Conservation (phyloP, 2,329 filamentous ascomycete genomes). For the Canariomyces notabilis region DNA sequence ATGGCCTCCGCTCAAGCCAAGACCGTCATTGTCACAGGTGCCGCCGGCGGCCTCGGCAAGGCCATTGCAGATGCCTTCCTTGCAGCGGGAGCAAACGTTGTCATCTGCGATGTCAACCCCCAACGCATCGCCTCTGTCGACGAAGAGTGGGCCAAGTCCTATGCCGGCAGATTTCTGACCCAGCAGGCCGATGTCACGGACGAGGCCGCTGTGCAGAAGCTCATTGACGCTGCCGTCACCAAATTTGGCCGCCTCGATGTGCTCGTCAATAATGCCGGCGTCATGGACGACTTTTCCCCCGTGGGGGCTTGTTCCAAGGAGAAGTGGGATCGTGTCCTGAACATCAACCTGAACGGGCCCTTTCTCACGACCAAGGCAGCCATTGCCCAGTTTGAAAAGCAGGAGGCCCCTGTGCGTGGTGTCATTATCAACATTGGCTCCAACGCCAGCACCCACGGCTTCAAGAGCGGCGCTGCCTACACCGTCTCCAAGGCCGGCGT, state of each 20-base stretch:
- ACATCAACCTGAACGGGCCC: conserved; percentile 52
- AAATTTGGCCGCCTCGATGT: conserved; percentile 42
- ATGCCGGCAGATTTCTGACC: conserved; percentile 26
- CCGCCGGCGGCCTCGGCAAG: conserved; percentile 33
- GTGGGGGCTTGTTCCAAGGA: conserved; percentile 42
- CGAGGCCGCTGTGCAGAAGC: conserved; percentile 28
- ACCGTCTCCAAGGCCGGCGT: conserved; percentile 27
- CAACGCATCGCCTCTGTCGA: conserved; percentile 25
- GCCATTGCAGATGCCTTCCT: conserved; percentile 31
- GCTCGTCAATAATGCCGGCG: conserved; percentile 54
- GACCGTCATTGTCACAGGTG: conserved; percentile 31
- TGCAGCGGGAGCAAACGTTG: conserved; percentile 31
- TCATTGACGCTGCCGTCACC: conserved; percentile 29
- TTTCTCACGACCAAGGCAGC: conserved; percentile 48
- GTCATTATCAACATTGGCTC: conserved; percentile 50
- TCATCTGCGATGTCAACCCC: conserved; percentile 31
- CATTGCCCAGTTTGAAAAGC: conserved; percentile 42
- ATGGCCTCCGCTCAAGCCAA: conserved; percentile 24
- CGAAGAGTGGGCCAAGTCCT: conserved; percentile 23
- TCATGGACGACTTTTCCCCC: conserved; percentile 53
- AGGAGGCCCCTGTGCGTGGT: conserved; percentile 36
- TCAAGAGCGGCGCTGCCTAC: conserved; percentile 27
- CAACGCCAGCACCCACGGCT: conserved; percentile 40
- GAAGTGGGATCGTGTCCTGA: conserved; percentile 50
- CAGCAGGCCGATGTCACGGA: conserved; percentile 30